These are phyloP conservation scores for Trichomonas gallinae DNA, from an alignment of 208 protist genomes.

Conservation along the genomic window DNA sequence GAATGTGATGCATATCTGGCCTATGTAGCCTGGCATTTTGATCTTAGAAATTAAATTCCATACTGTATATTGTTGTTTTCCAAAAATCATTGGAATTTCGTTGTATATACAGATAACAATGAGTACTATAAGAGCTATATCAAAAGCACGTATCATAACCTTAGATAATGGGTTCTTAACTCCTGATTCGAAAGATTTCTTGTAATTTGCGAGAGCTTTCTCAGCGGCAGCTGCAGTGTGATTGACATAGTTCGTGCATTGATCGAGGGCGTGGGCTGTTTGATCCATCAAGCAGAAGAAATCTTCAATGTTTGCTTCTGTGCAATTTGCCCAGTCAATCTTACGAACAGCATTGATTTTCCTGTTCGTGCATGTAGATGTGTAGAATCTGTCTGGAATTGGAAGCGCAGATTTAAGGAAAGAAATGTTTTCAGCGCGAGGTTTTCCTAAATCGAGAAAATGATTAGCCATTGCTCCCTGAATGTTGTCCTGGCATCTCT, in stretches of 20 bases:
- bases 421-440: neutral
- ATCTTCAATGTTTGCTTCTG: neutral
- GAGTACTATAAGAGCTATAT: neutral
- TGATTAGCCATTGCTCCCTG: neutral
- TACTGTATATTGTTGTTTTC: neutral
- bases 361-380: neutral
- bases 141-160: neutral
- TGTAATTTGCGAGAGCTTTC: neutral
- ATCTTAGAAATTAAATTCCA: neutral
- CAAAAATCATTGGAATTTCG: neutral
- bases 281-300: neutral
- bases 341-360: neutral
- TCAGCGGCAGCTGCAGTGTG: neutral
- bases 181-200: neutral
- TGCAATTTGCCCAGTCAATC: neutral
- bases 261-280: neutral
- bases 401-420: neutral
- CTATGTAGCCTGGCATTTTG: neutral
- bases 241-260: neutral
- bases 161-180: neutral
- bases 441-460: neutral
- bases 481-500: neutral
- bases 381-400: neutral
- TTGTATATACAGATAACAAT: neutral
- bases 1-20: neutral